A percentile compares a stretch with the other conserved stretches of the same genome.
Evolutionary conservation across 129 eudicot genomes (phyloP).

Genomic region (Flaveria ramosissima): DNA sequence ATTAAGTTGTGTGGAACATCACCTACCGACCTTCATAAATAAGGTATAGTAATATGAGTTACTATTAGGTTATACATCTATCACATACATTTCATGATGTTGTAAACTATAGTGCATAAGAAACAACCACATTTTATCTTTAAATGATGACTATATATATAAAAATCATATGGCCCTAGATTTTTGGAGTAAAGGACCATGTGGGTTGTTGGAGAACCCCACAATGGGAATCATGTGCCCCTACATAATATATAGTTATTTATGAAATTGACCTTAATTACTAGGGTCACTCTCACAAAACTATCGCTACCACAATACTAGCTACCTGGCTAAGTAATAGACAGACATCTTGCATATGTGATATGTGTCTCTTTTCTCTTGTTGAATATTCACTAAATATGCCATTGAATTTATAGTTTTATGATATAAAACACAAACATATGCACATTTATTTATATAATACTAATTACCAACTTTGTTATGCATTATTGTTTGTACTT

Average conservation of each 20-base stretch:
- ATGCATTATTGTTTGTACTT: no score
- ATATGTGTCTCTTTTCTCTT: conserved; percentile 24
- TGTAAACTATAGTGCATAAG: background rate
- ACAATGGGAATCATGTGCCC: conserved; percentile 42
- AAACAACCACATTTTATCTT: background rate
- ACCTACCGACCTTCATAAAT: no score
- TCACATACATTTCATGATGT: background rate
- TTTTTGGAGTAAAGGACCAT: conserved; percentile 29
- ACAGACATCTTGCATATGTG: conserved; percentile 29
- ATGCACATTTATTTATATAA: no score
- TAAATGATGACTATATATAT: background rate
- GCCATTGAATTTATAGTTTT: background rate
- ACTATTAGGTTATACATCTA: no score
- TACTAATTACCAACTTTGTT: no score
- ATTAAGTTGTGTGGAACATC: no score
- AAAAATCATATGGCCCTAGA: conserved; percentile 20
- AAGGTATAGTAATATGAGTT: no score
- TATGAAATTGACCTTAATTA: conserved; percentile 25
- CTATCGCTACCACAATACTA: conserved; percentile 34
- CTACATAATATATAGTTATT: conserved; percentile 22
- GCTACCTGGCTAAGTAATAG: conserved; percentile 40
- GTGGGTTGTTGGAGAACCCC: conserved; percentile 38
- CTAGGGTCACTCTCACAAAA: conserved; percentile 37
- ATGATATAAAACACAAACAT: no score
- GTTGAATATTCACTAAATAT: conserved; percentile 16